Base-by-base conservation (phyloP, 176 grass and related monocot genomes). In the Musa troglodytarum region DNA sequence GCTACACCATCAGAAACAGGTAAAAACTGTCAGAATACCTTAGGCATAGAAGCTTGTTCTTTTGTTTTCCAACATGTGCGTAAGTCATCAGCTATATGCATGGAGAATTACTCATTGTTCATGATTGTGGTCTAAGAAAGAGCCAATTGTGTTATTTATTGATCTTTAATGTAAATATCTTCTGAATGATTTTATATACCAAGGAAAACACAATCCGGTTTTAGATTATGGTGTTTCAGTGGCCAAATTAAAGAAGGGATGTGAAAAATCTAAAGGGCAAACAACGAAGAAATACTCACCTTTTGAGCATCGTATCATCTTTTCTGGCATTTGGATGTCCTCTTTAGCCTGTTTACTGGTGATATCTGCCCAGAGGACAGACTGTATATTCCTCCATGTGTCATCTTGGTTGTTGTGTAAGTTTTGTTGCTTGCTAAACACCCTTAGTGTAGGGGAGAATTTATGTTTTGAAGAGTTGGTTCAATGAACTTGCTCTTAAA, bases 1-100 rank as follows among this genome's bases (percentile, higher is more conserved):
- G 65, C 50, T 80, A 69, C 71, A 81, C 67, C 81, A 26, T 28
- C 22, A 64, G 86, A 90, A 75, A 77, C 62, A 80, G 88, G 79
- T 85, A 78, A 89, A 50, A 54, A 77, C 22, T 76, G 82, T 69
- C 71, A n/a, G 21, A 74, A 56, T 58, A 49, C 67, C 49, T 13
- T 65, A 51, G 49, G 53, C 28, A 71, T 85, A 21, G 34, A 6
- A 43, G 76, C 53, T 76, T 71, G 72, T 10, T 66, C 63, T 43
- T 49, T 15, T 72, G 73, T 26, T 72, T 28, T 53, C 61, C 61
- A 76, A 73, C 34, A 65, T 56, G 10, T 74, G 34, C 4, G 4
- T 4, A 22, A 76, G n/a, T 51, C 24, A 34, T 24, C 69, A 86
- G 49, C 19, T 65, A n/a, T 24, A 76, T 55, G n/a, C 24, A 69